These are phyloP conservation scores for Hypoxylon rubiginosum DNA, from an alignment of 2,329 filamentous ascomycete genomes.

Conservation along the genomic window DNA sequence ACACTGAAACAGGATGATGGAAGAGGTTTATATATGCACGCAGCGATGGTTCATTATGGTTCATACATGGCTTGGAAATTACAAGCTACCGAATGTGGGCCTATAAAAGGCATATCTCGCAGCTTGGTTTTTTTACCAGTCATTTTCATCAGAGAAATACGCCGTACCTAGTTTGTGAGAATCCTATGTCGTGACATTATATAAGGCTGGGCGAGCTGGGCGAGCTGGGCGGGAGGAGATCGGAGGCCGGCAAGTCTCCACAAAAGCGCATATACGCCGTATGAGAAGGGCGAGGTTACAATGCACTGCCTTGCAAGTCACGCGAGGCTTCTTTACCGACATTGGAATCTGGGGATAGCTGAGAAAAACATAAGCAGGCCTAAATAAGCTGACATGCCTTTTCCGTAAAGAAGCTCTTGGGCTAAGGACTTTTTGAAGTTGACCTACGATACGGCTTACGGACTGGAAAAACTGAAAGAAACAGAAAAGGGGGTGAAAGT, in stretches of 20 bases:
- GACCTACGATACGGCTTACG: no score
- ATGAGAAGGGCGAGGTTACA: conserved; percentile 5
- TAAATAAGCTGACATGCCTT: not conserved
- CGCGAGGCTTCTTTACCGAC: not conserved
- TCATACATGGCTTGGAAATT: conserved; percentile 10
- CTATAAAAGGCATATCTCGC: conserved; percentile 4
- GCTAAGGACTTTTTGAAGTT: no score
- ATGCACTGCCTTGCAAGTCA: conserved; percentile 13
- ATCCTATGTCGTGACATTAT: not conserved
- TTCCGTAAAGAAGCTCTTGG: no score
- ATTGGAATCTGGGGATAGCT: not conserved
- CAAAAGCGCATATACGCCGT: conserved; percentile 33
- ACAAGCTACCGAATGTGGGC: conserved; percentile 13
- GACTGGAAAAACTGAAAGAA: not conserved
- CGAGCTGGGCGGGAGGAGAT: conserved; percentile 1
- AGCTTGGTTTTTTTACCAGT: not conserved
- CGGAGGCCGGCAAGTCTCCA: conserved; percentile 5
- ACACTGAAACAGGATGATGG: not conserved
- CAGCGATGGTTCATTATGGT: not conserved
- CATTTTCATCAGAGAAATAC: conserved; percentile 1
- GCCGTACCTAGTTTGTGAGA: conserved; percentile 17
- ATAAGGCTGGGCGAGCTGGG: conserved; percentile 4
- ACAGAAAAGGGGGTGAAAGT: no score
- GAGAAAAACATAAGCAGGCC: not conserved
- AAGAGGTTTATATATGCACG: conserved; percentile 17